Evolutionary conservation across 2,329 filamentous ascomycete species (phyloP).

Genomic region (Aspergillus ibericus): DNA sequence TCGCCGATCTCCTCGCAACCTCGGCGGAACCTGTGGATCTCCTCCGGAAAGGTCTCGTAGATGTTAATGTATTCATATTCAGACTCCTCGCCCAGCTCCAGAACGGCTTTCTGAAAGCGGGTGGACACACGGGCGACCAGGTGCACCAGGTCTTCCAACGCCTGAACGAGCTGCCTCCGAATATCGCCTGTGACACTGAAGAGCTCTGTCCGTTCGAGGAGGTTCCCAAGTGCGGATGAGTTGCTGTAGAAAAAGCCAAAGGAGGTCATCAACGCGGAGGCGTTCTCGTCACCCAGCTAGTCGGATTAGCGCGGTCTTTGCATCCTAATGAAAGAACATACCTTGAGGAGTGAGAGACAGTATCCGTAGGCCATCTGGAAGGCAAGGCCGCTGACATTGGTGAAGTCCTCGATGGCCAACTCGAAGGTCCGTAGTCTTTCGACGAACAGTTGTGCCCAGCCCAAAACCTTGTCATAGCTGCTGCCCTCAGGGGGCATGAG

Average conservation of each 20-base stretch:
- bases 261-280: constrained; percentile 49
- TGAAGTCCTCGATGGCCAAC: constrained; percentile 37
- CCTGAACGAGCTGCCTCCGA: constrained; percentile 47
- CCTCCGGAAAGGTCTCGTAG: constrained; percentile 37
- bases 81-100: constrained; percentile 7
- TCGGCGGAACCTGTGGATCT: constrained; percentile 37
- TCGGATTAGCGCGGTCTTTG: background rate
- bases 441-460: constrained; percentile 42
- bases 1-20: constrained; percentile 39
- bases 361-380: constrained; percentile 52
- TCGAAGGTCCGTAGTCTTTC: constrained; percentile 42
- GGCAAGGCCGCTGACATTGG: constrained; percentile 41
- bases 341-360: constrained; percentile 51
- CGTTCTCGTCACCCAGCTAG: constrained; percentile 51
- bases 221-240: constrained; percentile 42
- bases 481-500: constrained; percentile 43
- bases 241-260: constrained; percentile 56
- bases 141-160: constrained; percentile 39
- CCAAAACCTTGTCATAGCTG: constrained; percentile 43
- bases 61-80: constrained; percentile 34
- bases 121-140: constrained; percentile 34
- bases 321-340: constrained; percentile 21
- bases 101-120: constrained; percentile 37
- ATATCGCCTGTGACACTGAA: constrained; percentile 50
- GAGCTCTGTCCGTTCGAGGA: constrained; percentile 51